Conservation (phyloP, 2,329 filamentous ascomycete genomes). For the Cordyceps fumosorosea region DNA sequence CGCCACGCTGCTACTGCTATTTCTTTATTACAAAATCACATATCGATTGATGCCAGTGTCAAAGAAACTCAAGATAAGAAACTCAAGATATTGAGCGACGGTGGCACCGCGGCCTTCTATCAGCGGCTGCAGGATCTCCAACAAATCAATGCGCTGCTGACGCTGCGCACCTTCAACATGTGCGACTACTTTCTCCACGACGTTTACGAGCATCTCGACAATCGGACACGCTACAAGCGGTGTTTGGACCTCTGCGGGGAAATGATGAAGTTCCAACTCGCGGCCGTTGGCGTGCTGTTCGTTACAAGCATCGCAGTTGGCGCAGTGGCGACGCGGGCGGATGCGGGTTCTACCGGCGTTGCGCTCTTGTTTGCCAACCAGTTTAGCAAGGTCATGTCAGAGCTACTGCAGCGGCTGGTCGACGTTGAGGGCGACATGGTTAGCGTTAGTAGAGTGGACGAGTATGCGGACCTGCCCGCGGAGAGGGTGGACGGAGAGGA, state of each 20-base stretch:
- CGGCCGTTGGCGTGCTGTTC: slow-evolving; percentile 56
- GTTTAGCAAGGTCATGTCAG: slow-evolving; percentile 21
- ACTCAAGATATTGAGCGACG: slow-evolving; percentile 68
- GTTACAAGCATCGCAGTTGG: slow-evolving; percentile 51
- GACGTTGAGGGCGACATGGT: slow-evolving; percentile 22
- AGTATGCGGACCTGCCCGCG: slow-evolving; percentile 55
- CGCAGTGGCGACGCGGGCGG: slow-evolving; percentile 50
- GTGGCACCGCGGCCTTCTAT: slow-evolving; percentile 49
- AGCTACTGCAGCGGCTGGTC: background rate
- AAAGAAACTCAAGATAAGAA: slow-evolving; percentile 58
- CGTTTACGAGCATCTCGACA: slow-evolving; percentile 32
- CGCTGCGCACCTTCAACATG: slow-evolving; percentile 59
- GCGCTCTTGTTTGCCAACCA: slow-evolving; percentile 60
- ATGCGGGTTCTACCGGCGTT: slow-evolving; percentile 61
- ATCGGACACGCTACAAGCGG: slow-evolving; percentile 56
- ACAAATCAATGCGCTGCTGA: background rate
- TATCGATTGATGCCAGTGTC: slow-evolving; percentile 46
- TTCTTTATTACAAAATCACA: background rate
- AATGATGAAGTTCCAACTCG: slow-evolving; percentile 63
- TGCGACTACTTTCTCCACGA: slow-evolving; percentile 54
- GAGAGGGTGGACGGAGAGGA: slow-evolving; percentile 54
- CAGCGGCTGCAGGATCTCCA: slow-evolving; percentile 59
- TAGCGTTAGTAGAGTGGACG: slow-evolving; percentile 60
- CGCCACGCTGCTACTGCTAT: background rate
- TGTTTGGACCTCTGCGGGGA: slow-evolving; percentile 61